Conservation (phyloP, 345 rosid genomes). For the Eutrema japonicum region DNA sequence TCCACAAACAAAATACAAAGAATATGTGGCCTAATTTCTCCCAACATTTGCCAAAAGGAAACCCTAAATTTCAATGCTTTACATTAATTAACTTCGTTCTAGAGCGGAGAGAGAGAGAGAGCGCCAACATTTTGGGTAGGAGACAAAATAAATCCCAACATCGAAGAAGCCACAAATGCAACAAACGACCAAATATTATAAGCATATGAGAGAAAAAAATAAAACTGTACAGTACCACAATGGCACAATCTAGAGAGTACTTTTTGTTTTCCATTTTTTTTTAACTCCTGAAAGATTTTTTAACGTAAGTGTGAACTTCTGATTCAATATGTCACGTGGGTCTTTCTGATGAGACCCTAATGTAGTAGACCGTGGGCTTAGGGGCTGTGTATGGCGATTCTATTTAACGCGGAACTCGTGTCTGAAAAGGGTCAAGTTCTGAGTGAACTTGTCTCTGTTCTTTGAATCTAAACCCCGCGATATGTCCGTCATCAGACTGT, state of each 20-base stretch:
- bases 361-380: constrained; percentile 26
- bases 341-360: constrained; percentile 42
- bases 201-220: constrained; percentile 23
- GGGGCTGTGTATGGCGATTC: constrained; percentile 11
- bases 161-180: background rate
- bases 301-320: constrained; percentile 11
- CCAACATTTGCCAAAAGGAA: constrained; percentile 25
- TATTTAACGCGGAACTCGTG: constrained; percentile 89
- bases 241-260: constrained; percentile 25
- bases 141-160: constrained; percentile 24
- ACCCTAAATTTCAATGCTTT: constrained; percentile 28
- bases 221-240: constrained; percentile 36
- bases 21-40: constrained; percentile 31
- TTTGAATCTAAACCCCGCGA: constrained; percentile 83
- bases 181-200: constrained; percentile 25
- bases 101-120: background rate
- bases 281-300: background rate
- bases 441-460: constrained; percentile 98
- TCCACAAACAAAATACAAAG: constrained; percentile 38
- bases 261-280: background rate
- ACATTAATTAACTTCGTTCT: constrained; percentile 31
- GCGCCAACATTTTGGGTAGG: constrained; percentile 8
- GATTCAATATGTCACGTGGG: constrained; percentile 33
- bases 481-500: constrained; percentile 91
- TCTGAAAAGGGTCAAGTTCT: constrained; percentile 84